Base-by-base conservation (phyloP, 306 rosid species). In the Rosa persica region DNA sequence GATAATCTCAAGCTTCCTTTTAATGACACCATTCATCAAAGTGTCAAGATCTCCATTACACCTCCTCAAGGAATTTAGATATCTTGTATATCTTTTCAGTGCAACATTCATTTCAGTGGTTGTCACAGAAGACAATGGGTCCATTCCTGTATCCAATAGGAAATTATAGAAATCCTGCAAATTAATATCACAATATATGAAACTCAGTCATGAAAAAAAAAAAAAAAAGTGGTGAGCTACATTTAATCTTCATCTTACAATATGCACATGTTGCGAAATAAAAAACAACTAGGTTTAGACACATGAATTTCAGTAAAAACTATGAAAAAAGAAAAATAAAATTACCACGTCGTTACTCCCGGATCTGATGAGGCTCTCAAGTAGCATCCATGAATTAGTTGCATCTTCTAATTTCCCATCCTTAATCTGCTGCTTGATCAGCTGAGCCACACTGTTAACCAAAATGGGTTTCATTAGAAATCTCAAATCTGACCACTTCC, bases 131-230 rank as follows among this genome's bases (percentile, higher is more conserved):
- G 94, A 79, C 3, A 15, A 80, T 43, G 83, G 51, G 52, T 80
- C 87, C 74, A 80, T 67, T 67, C 86, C 89, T 0, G 74, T 16
- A 81, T 93, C 98, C 82, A 70, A 34, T 66, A 95, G 47, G 30
- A 95, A 84, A 74, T 95, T 93, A 74, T 95, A 95, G 39, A 95
- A 89, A 81, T 93, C 92, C 98, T 95, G 82, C 34, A 55, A 72
- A 73, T 58, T 17, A 20, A 15, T 9, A 34, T 57, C 22, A 20
- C 3, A 12, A 73, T 47, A 7, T 58, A 22, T 57, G 54, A 74
- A 58, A 23, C 16, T 10, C 5, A 3, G 6, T 38, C 46, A 11
- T 19, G 2, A 11, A n/a, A 38, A 19, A 23, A 19, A 54, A 49
- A 73, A 7, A 16, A 30, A 23, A 15, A 2, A 30, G 36, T 30